These are phyloP conservation scores for Pontederia paniculata DNA, from an alignment of 176 grass and related monocot genomes.

Conservation along the genomic window DNA sequence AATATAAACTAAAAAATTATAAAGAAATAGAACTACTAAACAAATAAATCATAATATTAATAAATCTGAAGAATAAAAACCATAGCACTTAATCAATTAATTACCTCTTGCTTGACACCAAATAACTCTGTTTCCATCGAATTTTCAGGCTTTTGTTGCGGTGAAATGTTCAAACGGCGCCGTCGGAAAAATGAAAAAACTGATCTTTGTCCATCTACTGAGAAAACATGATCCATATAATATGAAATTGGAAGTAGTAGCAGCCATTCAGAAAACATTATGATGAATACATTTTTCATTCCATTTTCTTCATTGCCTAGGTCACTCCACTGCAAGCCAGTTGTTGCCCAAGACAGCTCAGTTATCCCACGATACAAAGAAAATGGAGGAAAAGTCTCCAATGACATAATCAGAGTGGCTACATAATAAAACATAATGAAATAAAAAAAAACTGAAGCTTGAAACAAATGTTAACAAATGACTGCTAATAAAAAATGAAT, in stretches of 20 bases:
- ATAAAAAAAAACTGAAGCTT: not conserved
- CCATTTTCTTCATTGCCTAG: conserved; percentile 33
- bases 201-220: no score
- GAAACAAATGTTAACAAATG: not conserved
- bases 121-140: no score
- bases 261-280: conserved; percentile 40
- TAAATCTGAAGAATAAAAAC: no score
- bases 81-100: no score
- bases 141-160: no score
- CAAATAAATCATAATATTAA: no score
- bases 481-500: not conserved
- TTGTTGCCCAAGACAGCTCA: conserved; percentile 34
- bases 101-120: no score
- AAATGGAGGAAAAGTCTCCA: conserved; percentile 65
- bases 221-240: conserved; percentile 1
- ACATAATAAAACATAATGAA: not conserved
- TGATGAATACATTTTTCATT: conserved; percentile 48
- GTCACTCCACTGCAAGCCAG: conserved; percentile 42
- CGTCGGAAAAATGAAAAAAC: no score
- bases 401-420: conserved; percentile 30
- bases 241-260: conserved; percentile 24
- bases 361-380: conserved; percentile 48
- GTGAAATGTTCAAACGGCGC: no score
- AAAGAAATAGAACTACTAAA: no score
- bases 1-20: no score